Conservation (phyloP, 2,329 filamentous ascomycete species). For the Talaromyces sp. region DNA sequence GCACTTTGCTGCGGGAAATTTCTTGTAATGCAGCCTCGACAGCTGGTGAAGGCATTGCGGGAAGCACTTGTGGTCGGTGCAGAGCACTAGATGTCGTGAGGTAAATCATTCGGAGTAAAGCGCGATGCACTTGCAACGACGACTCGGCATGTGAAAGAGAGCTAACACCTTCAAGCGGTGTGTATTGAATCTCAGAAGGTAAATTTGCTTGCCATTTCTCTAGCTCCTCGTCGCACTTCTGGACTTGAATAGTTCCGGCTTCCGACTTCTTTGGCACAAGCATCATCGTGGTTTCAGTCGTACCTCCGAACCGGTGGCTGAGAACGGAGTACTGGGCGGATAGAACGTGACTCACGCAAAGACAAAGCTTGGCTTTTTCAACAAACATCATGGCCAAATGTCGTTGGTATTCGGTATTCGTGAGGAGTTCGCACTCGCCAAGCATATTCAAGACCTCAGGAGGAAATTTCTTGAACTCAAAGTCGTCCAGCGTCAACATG, state of each 20-base stretch:
- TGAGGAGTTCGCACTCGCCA: conserved; percentile 65
- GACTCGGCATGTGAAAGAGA: conserved; percentile 41
- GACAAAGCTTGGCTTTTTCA: conserved; percentile 82
- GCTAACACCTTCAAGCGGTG: conserved; percentile 56
- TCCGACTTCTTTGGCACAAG: conserved; percentile 83
- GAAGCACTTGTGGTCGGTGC: conserved; percentile 85
- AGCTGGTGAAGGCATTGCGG: conserved; percentile 59
- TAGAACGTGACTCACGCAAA: conserved; percentile 85
- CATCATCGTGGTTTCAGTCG: conserved; percentile 80
- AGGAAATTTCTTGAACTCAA: conserved; percentile 69
- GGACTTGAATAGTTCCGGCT: conserved; percentile 76
- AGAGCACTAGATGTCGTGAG: conserved; percentile 87
- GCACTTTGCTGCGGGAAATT: conserved; percentile 75
- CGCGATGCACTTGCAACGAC: conserved; percentile 66
- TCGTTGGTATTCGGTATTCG: conserved; percentile 68
- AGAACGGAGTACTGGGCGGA: conserved; percentile 89
- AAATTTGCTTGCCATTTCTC: conserved; percentile 72
- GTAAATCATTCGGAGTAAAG: conserved; percentile 90
- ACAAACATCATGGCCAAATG: conserved; percentile 86
- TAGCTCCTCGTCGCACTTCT: conserved; percentile 73
- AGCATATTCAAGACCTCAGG: conserved; percentile 67
- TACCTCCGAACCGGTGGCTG: conserved; percentile 70
- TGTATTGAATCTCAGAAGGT: conserved; percentile 69
- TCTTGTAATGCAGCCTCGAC: conserved; percentile 70
- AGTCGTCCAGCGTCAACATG: conserved; percentile 80